Percentiles rank a stretch among this genome's conserved stretches.
These are phyloP conservation scores for Phanerodontia chrysosporium DNA, from an alignment of 768 basidiomycete species.

Conservation along the genomic window DNA sequence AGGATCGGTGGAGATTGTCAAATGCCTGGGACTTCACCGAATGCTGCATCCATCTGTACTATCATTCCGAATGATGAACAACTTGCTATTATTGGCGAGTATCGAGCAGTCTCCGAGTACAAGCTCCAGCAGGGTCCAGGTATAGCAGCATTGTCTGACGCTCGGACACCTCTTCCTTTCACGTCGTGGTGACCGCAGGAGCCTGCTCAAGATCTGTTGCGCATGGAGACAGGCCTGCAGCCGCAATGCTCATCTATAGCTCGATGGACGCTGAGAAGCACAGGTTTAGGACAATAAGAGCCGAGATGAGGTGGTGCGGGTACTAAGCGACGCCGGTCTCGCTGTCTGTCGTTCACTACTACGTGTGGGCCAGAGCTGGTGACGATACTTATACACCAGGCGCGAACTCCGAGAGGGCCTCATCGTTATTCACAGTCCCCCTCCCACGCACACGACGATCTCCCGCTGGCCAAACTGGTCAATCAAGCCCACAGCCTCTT, in stretches of 20 bases:
- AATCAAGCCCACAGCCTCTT: too few relatives aligned
- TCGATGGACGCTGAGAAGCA: slow-evolving; percentile 1
- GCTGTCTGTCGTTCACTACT: slow-evolving; percentile 3
- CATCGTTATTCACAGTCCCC: background rate
- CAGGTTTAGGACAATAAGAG: slow-evolving; percentile 1
- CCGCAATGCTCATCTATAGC: background rate
- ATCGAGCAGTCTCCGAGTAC: background rate
- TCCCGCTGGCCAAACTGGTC: background rate
- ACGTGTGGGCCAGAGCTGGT: background rate
- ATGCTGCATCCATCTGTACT: background rate
- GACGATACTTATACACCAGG: background rate
- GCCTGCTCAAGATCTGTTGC: background rate
- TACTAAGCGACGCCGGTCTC: slow-evolving; percentile 5
- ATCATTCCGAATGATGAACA: background rate
- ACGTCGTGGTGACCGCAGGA: slow-evolving; percentile 3
- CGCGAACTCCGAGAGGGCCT: background rate
- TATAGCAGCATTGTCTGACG: background rate
- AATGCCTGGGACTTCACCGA: background rate
- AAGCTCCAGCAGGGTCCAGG: background rate
- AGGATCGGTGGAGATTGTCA: background rate
- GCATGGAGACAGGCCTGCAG: background rate
- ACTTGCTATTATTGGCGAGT: background rate
- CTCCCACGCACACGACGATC: background rate
- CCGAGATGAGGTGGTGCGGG: slow-evolving; percentile 7
- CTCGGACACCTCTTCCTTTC: background rate